Conservation (phyloP, 2,329 filamentous ascomycete genomes). For the Verticillium nubilum region DNA sequence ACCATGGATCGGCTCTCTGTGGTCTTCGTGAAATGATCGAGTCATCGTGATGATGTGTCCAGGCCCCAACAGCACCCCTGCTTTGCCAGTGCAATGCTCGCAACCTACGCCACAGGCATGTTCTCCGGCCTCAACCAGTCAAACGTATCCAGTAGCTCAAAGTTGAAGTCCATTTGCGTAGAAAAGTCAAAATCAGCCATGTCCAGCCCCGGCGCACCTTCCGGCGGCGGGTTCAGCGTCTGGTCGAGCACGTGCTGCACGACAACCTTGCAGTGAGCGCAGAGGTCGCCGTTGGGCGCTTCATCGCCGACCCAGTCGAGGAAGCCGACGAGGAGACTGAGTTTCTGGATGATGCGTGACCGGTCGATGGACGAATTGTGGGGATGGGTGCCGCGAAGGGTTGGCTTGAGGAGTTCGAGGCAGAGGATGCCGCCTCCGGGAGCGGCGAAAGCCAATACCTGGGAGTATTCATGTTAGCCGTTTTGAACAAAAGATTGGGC, state of each 20-base stretch:
- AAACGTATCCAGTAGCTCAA: slow-evolving; percentile 43
- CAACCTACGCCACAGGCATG: neutral
- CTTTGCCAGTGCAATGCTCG: neutral
- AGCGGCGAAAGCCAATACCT: slow-evolving; percentile 45
- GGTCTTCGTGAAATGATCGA: too few species aligned
- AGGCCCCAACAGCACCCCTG: too few species aligned
- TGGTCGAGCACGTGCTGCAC: slow-evolving; percentile 46
- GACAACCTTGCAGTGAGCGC: slow-evolving; percentile 37
- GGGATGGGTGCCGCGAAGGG: slow-evolving; percentile 19
- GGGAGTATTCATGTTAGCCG: slow-evolving; percentile 2
- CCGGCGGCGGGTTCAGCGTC: slow-evolving; percentile 16
- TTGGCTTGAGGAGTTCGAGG: slow-evolving; percentile 35
- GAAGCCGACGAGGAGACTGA: slow-evolving; percentile 45
- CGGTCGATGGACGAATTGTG: slow-evolving; percentile 30
- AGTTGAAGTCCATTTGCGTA: slow-evolving; percentile 32
- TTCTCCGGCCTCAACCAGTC: slow-evolving; percentile 33
- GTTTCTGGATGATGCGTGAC: slow-evolving; percentile 44
- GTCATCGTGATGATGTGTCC: too few species aligned
- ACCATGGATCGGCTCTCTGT: too few species aligned
- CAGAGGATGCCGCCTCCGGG: slow-evolving; percentile 45
- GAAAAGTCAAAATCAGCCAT: slow-evolving; percentile 28
- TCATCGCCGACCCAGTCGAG: slow-evolving; percentile 44
- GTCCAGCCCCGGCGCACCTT: slow-evolving; percentile 4
- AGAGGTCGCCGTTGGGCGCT: slow-evolving; percentile 43
- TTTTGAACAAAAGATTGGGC: too few species aligned